These are phyloP conservation scores for Limnomonas spitsbergensis DNA, from an alignment of 139 green algal species.

Conservation along the genomic window DNA sequence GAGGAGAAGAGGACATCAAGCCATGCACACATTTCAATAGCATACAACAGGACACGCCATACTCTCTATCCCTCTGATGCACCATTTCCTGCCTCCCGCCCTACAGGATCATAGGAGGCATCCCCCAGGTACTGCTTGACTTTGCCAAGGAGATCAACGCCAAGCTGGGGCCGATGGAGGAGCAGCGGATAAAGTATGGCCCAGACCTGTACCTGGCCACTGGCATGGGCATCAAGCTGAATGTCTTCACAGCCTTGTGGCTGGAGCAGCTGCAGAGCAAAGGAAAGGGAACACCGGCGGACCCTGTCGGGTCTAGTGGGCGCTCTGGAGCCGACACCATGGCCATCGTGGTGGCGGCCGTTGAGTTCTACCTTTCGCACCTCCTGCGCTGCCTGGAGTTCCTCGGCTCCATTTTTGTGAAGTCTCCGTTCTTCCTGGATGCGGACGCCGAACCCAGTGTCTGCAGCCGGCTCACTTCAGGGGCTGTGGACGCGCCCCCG, in stretches of 20 bases:
- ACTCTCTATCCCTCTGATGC: no score
- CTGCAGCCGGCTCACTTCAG: no score
- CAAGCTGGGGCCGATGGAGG: slow-evolving; percentile 53
- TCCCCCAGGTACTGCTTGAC: slow-evolving; percentile 50
- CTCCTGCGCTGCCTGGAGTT: slow-evolving; percentile 27
- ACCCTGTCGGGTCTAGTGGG: not conserved
- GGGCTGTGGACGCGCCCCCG: no score
- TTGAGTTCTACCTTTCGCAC: slow-evolving; percentile 34
- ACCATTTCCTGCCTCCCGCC: no score
- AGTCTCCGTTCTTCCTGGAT: slow-evolving; percentile 28
- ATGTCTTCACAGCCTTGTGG: slow-evolving; percentile 6
- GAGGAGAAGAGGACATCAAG: no score
- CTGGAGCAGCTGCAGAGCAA: not conserved
- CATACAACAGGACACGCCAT: no score
- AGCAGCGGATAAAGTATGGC: slow-evolving; percentile 46
- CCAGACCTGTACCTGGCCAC: slow-evolving; percentile 37
- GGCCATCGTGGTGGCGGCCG: slow-evolving; percentile 16
- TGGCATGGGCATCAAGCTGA: not conserved
- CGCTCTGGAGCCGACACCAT: not conserved
- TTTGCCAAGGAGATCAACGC: slow-evolving; percentile 56
- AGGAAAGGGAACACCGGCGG: not conserved
- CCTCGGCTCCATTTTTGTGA: slow-evolving; percentile 22
- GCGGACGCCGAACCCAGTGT: slow-evolving; percentile 13
- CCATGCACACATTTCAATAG: no score
- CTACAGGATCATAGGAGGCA: slow-evolving; percentile 41